Base-by-base conservation (phyloP, 2,329 filamentous ascomycete species). In the Microascus cirrosus region DNA sequence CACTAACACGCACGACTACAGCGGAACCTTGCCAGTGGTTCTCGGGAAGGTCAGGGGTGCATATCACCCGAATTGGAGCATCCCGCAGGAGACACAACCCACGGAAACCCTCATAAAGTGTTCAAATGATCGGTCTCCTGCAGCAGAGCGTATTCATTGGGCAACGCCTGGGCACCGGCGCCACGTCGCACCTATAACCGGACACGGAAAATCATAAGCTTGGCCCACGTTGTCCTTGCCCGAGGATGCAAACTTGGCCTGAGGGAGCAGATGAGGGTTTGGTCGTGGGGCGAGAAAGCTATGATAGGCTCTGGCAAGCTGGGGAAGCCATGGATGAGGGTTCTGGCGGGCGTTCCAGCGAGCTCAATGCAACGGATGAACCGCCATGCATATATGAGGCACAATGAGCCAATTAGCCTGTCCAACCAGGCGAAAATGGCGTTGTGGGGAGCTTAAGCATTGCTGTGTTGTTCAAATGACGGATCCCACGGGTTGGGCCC, bases 71-170 rank as follows among this genome's bases (percentile, higher is more conserved):
- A 50, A 24, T 22, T 50, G 45, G n/a, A 12, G 20, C 22, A 20
- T 42, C 55, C 22, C n/a, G 22, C 45, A 24, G 20, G 45, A 50
- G n/a, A 50, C 45, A 50, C 12, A 50, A 22, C 55, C 42, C 18
- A 15, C 35, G 35, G n/a, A 11, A 53, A 32, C 22, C 42, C 13
- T 35, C 55, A 56, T 42, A 56, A n/a, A 32, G 39, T 51, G 55
- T 42, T 56, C 55, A 56, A 56, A 36, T 56, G 55, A 56, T 51
- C 55, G 50, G 28, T 48, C 25, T 48, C 55, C 32, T 50, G 55
- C 34, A 50, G 32, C 20, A 22, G 2, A 20, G 45, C 45, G 45
- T 50, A 12, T 50, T 24, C 45, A 57, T 57, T 57, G 55, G 48
- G 48, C 55, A 20, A 22, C 34, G 42, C 35, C 48, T 25, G 55